Conservation (phyloP, 352 stramenopile species). For the Phytopythium vexans region DNA sequence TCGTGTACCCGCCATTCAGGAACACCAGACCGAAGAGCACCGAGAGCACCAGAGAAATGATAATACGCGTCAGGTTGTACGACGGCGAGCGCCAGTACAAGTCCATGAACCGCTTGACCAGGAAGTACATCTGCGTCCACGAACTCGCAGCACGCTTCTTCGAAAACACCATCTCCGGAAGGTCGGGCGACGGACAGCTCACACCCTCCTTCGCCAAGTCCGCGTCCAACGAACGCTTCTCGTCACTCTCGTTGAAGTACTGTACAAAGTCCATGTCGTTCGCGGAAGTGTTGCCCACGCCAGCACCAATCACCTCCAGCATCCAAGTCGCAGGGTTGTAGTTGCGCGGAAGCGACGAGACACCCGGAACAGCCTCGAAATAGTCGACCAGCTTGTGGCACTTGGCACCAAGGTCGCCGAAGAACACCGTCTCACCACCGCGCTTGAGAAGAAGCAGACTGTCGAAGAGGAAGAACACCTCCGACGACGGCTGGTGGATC, state of each 20-base stretch:
- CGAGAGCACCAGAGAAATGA: constrained; percentile 45
- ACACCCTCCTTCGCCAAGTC: constrained; percentile 24
- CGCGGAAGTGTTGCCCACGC: constrained; percentile 11
- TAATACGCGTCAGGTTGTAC: constrained; percentile 59
- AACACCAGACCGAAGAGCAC: constrained; percentile 60
- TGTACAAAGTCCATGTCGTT: constrained; percentile 12
- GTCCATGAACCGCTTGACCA: constrained; percentile 24
- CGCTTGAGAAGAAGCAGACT: constrained; percentile 82
- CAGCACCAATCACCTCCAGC: constrained; percentile 44
- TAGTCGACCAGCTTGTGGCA: constrained; percentile 17
- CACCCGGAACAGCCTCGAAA: constrained; percentile 16
- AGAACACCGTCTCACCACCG: constrained; percentile 42
- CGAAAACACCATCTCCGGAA: constrained; percentile 21
- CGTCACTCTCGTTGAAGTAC: constrained; percentile 14
- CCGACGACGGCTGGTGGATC: no score
- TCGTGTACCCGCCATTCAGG: constrained; percentile 12
- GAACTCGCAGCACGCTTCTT: constrained; percentile 25
- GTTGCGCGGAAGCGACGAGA: constrained; percentile 10
- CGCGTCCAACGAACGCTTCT: constrained; percentile 8
- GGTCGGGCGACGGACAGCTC: constrained; percentile 8
- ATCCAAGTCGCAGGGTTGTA: constrained; percentile 67
- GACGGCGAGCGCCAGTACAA: constrained; percentile 30
- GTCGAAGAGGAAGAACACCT: constrained; percentile 71
- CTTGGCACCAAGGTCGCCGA: constrained; percentile 20
- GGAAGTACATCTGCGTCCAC: constrained; percentile 18